Conservation (phyloP, 306 rosid species). For the Dryas drummondii region DNA sequence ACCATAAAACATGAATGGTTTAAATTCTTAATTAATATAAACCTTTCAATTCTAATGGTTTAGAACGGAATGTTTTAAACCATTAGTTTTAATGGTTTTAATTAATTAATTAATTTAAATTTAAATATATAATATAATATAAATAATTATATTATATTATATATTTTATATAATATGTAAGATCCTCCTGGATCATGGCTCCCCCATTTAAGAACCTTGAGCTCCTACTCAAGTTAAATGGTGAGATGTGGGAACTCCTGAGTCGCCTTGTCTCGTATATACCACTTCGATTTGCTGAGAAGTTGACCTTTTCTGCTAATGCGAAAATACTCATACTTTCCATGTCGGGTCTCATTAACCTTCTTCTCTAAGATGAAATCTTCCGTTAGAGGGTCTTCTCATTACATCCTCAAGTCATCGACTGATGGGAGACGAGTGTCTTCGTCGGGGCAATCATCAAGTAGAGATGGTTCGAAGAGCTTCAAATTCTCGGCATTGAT, state of each 20-base stretch:
- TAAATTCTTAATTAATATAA: too few relatives aligned
- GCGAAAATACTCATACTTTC: neutral
- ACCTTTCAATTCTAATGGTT: too few relatives aligned
- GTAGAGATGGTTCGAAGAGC: neutral
- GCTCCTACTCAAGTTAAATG: neutral
- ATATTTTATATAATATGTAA: too few relatives aligned
- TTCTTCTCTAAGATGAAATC: neutral
- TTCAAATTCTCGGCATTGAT: neutral
- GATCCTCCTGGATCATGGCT: conserved; percentile 4
- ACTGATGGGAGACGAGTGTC: neutral
- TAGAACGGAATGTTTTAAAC: too few relatives aligned
- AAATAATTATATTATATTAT: too few relatives aligned
- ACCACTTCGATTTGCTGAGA: neutral
- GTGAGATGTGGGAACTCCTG: neutral
- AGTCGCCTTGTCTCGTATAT: neutral
- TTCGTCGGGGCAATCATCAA: conserved; percentile 4
- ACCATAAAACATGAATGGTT: too few relatives aligned
- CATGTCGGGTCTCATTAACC: neutral
- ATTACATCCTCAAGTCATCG: neutral
- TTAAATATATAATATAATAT: too few relatives aligned
- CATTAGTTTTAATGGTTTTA: too few relatives aligned
- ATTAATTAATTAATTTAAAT: too few relatives aligned
- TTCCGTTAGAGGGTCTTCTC: neutral
- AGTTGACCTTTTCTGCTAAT: neutral
- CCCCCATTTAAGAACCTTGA: neutral